Base-by-base conservation (phyloP, 2,329 filamentous ascomycete genomes). In the Aspergillus sp. region DNA sequence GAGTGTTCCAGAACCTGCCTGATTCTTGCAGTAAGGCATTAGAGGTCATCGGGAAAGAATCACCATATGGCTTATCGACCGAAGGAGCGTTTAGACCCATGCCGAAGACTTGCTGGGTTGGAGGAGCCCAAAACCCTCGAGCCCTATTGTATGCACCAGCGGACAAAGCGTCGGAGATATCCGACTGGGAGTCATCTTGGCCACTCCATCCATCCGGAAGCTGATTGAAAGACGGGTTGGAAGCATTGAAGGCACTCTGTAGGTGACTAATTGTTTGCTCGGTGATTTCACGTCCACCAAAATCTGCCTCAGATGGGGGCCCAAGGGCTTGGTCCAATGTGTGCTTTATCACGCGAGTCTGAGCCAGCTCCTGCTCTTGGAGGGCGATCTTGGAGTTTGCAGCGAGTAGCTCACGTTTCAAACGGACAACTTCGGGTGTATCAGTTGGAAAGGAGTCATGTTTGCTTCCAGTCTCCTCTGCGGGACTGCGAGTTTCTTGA, bases 341-440 rank as follows among this genome's bases (percentile, higher is more conserved):
- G 60, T 84, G 80, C 61, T 82, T 82, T 52, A 82, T 81, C 46
- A 83, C 78, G 40, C 81, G 80, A 11, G 78, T 81, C 61, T 84
- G 81, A 46, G 81, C 79, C 52, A 85, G 73, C 67, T 85, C 82
- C 55, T 84, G 77, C 55, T 83, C 81, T 69, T 85, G 83, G 53
- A 81, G 73, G 51, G 79, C 79, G 63, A 85, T 80, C 59, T 80
- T 79, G 51, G 80, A 78, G 56, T 79, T 81, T 26, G 82, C 81
- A 50, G 74, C 76, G 52, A 79, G 73, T 17, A 86, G 72, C 62
- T 85, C 80, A 59, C 79, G 75, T 65, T 80, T 81, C 52, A 86
- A 72, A 56, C 77, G 79, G 60, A 78, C 64, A 51, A 85, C 69
- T 62, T 84, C 81, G n/a, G 70, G 66, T 40, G 71, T 66, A 47